phyloP scores from a whole-genome alignment of 2,329 filamentous ascomycete genomes.

The Intubia oerlemansii region DNA sequence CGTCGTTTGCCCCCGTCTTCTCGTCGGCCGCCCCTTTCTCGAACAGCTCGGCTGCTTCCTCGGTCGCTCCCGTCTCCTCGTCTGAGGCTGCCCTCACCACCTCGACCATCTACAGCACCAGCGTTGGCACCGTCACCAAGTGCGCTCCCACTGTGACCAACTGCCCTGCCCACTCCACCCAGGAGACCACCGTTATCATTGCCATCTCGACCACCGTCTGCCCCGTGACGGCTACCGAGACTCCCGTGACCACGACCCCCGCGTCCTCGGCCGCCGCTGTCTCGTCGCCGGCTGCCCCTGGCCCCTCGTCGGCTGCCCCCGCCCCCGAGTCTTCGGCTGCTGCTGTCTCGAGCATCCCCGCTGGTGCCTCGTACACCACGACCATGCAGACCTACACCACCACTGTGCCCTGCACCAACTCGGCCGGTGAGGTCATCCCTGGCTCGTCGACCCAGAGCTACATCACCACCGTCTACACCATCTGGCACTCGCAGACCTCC shows the following conservation, averaged over 20 bases:
- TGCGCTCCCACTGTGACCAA: slow-evolving; percentile 23
- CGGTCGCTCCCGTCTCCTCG: neutral
- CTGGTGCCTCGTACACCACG: neutral
- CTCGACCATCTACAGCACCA: slow-evolving; percentile 24
- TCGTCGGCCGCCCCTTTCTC: too few relatives aligned
- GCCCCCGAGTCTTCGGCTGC: neutral
- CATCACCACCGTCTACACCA: neutral
- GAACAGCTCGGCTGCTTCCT: neutral
- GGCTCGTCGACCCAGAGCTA: neutral
- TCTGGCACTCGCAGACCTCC: slow-evolving; percentile 10
- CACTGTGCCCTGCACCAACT: slow-evolving; percentile 23
- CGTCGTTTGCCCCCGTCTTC: neutral
- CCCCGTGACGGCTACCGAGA: slow-evolving; percentile 35
- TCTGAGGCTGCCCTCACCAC: slow-evolving; percentile 7
- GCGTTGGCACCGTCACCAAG: slow-evolving; percentile 26
- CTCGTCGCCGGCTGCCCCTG: slow-evolving; percentile 2
- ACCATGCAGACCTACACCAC: slow-evolving; percentile 6
- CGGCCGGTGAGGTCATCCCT: slow-evolving; percentile 16
- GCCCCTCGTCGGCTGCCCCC: slow-evolving; percentile 4
- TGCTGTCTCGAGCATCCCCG: neutral
- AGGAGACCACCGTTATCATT: slow-evolving; percentile 27
- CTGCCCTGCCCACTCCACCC: slow-evolving; percentile 26
- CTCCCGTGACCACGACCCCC: slow-evolving; percentile 6
- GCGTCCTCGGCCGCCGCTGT: neutral
- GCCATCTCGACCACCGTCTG: slow-evolving; percentile 38